Evolutionary conservation across 2,329 filamentous ascomycete genomes (phyloP), one percentile per base, ranked within the genome.

Genomic region (Bipolaris zeicola): DNA sequence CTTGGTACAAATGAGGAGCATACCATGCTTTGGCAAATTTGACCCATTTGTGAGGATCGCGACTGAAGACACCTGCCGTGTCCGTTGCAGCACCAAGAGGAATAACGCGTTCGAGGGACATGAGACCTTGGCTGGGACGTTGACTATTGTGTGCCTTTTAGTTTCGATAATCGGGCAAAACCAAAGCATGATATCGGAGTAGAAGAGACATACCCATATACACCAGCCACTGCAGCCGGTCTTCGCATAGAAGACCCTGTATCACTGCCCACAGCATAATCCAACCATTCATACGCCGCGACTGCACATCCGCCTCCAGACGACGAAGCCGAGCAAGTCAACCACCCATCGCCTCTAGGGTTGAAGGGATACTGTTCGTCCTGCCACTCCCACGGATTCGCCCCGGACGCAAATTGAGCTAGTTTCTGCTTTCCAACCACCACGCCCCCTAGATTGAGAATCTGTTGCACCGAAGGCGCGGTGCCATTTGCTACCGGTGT

Each of bases 351-450:
- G 5, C 68, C 68, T 42, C 79, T 69, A 0, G 79, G 77, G 55
- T 81, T 81, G 61, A 79, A 80, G 0, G 79, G 80, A 0, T 73
- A 66, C 13, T 78, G 77, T 16, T 67, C 62, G 14, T 70, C 67
- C 41, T 68, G 61, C 66, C 66, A 70, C 20, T 68, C 63, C 66
- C 65, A 69, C 4, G 65, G 67, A 43, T 70, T 67, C 0, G 66
- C 66, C 6, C 66, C 65, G 28, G 60, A 65, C 5, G 78, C 79
- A 47, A 85, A 79, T 58, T 83, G 81, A 1, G 79, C 76, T 2
- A 79, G 78, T 60, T 82, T 84, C 20, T 81, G 82, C 71, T 84
- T 85, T 3, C 83, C 83, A 0, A 85, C 74, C 10, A 85, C 67
- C 7, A 84, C 71, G 42, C 64, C 69, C 13, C 68, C 68, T 6